Evolutionary conservation across 2,329 filamentous ascomycete species (phyloP), one percentile per base, ranked within the genome.

Genomic region (Hortaea sp.): DNA sequence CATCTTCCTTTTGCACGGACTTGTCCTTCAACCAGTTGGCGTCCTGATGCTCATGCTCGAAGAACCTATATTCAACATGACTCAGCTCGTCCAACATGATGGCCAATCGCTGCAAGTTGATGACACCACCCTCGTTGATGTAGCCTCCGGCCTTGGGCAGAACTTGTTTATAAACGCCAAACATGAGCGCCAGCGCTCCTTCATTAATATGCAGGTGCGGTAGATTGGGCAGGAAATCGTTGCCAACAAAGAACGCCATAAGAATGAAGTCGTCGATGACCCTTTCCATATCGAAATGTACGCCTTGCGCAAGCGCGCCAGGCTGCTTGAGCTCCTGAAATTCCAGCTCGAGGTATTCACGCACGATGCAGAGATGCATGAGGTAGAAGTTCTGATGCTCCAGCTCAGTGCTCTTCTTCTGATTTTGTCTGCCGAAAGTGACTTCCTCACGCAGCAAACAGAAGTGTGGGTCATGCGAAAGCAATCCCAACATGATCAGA

Each of bases 221-320:
- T 48, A 98, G 75, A 68, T 98, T 95, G 3, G 92, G 92, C 66
- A 98, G 77, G 71, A 98, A 98, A 77, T 98, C 92, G 68, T 98
- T 98, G 63, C 92, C 92, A 59, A 98, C 88, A 66, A 98, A 98
- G 72, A 98, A 98, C 41, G 89, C 90, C 88, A 98, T 95, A 50
- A 98, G 78, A 63, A 98, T 97, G 67, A 98, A 98, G 73, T 98
- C 92, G 65, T 98, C 92, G 69, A 98, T 97, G 61, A 98, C 81
- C 53, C 85, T 81, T 72, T 98, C 92, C 76, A 98, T 84, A 62
- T 98, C 85, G 63, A 94, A 98, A 42, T 79, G 73, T 58, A 95
- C 89, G 37, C 72, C 74, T 7, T 48, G 56, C n/a, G 32, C 9
- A 95, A 73, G 43, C 57, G 73, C 71, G 12, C 82, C 84, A 20